Percentiles rank a stretch among this genome's conserved stretches.
phyloP scores from a whole-genome alignment of 2,329 filamentous ascomycete genomes.

The Aquanectria penicillioides region DNA sequence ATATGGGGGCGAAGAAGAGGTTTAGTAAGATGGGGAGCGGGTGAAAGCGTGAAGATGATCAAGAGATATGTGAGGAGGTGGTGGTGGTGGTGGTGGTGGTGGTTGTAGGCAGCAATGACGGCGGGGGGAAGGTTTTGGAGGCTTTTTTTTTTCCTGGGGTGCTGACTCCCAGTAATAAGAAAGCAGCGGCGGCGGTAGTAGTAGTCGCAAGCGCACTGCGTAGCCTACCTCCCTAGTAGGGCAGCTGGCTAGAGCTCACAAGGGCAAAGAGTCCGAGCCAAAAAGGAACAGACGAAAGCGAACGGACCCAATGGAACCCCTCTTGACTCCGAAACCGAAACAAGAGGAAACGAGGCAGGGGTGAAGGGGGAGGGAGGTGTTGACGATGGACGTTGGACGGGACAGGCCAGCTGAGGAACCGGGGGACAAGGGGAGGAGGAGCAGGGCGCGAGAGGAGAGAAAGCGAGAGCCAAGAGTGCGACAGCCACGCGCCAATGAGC shows the following conservation, averaged over 20 bases:
- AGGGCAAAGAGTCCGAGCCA: conserved; percentile 12
- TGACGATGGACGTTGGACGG: not conserved
- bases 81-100: conserved; percentile 28
- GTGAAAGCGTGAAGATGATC: not conserved
- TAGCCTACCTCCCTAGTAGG: too few relatives aligned
- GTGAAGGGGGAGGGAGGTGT: not conserved
- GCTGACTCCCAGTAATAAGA: too few relatives aligned
- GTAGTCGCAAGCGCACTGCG: too few relatives aligned
- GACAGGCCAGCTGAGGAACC: not conserved
- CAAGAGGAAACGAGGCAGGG: conserved; percentile 3
- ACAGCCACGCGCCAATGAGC: too few relatives aligned
- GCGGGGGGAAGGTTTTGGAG: conserved; percentile 9
- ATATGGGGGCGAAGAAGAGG: not conserved
- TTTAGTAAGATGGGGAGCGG: conserved; percentile 1
- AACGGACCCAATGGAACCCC: conserved; percentile 1
- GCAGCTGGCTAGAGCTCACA: too few relatives aligned
- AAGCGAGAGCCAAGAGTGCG: too few relatives aligned
- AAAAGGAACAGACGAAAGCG: conserved; percentile 5
- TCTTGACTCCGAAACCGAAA: conserved; percentile 7
- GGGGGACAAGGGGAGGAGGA: not conserved
- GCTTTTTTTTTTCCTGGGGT: not conserved
- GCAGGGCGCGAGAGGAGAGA: not conserved
- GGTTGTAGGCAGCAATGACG: conserved; percentile 4
- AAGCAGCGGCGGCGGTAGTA: too few relatives aligned
- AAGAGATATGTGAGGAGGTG: conserved; percentile 5